These are phyloP conservation scores for Bacterosira constricta DNA, from an alignment of 108 stramenopile genomes.

Conservation along the genomic window DNA sequence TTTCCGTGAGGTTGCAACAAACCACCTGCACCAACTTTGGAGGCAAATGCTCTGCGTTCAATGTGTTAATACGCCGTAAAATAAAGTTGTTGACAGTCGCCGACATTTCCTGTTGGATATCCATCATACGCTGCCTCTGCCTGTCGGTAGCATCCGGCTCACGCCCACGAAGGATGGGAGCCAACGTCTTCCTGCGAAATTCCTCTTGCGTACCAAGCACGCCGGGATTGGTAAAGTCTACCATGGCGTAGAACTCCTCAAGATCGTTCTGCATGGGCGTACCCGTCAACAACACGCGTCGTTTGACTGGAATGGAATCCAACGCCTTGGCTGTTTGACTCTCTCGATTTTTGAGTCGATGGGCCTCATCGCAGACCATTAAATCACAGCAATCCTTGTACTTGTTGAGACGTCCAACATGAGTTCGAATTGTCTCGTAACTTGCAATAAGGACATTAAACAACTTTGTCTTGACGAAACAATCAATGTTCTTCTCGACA, in stretches of 20 bases:
- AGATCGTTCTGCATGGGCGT: constrained; percentile 96
- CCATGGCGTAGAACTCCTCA: constrained; percentile 98
- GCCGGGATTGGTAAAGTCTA: constrained; percentile 94
- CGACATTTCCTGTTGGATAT: constrained; percentile 91
- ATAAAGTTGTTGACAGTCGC: constrained; percentile 95
- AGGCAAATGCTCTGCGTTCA: constrained; percentile 97
- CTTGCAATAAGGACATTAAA: constrained; percentile 89
- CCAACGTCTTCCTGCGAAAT: constrained; percentile 77
- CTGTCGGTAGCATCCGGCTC: constrained; percentile 95
- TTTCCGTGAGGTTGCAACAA: constrained; percentile 94
- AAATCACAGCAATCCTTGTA: constrained; percentile 88
- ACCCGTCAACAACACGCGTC: constrained; percentile 93
- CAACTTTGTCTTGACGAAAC: constrained; percentile 79
- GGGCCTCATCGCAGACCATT: constrained; percentile 97
- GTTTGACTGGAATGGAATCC: constrained; percentile 80
- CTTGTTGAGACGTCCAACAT: constrained; percentile 80
- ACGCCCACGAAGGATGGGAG: constrained; percentile 90
- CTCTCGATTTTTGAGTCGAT: constrained; percentile 98
- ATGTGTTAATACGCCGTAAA: constrained; percentile 93
- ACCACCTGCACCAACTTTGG: constrained; percentile 99
- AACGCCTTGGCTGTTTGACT: constrained; percentile 92
- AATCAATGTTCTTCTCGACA: constrained; percentile 82
- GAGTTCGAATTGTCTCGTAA: constrained; percentile 95
- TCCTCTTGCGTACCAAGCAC: constrained; percentile 90
- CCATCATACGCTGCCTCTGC: constrained; percentile 82